phyloP scores from a whole-genome alignment of 2,329 filamentous ascomycete genomes.

The Diaporthe destruens region DNA sequence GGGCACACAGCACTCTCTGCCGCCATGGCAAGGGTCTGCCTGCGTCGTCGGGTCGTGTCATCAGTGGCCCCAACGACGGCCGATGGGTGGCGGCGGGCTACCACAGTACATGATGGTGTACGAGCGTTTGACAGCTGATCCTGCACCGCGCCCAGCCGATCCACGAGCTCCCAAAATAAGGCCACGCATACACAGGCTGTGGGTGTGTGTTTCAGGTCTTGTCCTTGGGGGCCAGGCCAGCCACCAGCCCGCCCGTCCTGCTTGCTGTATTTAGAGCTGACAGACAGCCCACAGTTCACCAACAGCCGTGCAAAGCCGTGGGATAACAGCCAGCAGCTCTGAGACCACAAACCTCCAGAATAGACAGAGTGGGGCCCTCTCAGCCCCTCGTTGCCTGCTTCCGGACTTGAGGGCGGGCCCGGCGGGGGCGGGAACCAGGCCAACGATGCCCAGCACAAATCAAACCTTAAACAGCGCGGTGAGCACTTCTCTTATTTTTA shows the following conservation, averaged over 20 bases:
- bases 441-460: slow-evolving; percentile 13
- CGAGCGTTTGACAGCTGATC: slow-evolving; percentile 33
- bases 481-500: not conserved
- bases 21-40: slow-evolving; percentile 8
- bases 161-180: slow-evolving; percentile 21
- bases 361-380: slow-evolving; percentile 25
- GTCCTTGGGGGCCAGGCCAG: slow-evolving; percentile 5
- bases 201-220: slow-evolving; percentile 28
- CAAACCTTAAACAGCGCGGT: slow-evolving; percentile 10
- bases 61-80: not conserved
- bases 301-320: not conserved
- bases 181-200: not conserved
- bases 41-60: slow-evolving; percentile 21
- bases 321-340: too few relatives aligned
- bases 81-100: slow-evolving; percentile 5
- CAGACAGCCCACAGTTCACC: slow-evolving; percentile 37
- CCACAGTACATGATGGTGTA: not conserved
- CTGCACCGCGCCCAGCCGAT: slow-evolving; percentile 13
- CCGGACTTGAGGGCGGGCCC: not conserved
- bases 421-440: not conserved
- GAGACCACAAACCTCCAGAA: too few relatives aligned
- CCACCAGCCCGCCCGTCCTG: slow-evolving; percentile 14
- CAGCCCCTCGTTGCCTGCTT: slow-evolving; percentile 15
- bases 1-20: not conserved
- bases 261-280: slow-evolving; percentile 38